Percentiles rank a stretch among this genome's conserved stretches.
Conservation (phyloP, 164 flowering plant species). For the Dillenia suffruticosa region DNA sequence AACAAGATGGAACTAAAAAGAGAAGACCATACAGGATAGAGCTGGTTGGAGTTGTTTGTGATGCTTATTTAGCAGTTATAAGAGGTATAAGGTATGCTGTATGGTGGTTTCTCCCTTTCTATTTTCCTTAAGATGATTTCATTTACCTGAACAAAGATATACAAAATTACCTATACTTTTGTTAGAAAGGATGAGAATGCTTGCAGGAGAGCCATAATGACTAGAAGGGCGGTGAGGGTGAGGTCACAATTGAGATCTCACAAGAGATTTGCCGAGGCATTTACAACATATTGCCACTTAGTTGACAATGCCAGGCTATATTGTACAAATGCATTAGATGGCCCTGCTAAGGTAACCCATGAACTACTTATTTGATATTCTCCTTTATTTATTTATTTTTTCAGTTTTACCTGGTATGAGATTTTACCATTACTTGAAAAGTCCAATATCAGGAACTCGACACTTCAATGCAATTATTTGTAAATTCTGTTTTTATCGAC, state of each 20-base stretch:
- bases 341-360: constrained; percentile 54
- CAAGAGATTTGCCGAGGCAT: constrained; percentile 75
- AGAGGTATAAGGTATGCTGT: constrained; percentile 62
- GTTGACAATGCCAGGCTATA: constrained; percentile 67
- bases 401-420: not conserved
- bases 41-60: constrained; percentile 76
- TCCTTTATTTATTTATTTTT: not conserved
- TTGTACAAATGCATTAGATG: constrained; percentile 62
- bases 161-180: not conserved
- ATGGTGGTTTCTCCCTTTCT: not conserved
- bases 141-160: no score
- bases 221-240: constrained; percentile 71
- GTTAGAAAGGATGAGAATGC: not conserved
- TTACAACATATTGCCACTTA: constrained; percentile 50
- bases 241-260: constrained; percentile 66
- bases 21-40: constrained; percentile 69
- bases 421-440: no score
- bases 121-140: not conserved
- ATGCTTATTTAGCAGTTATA: constrained; percentile 67
- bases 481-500: no score
- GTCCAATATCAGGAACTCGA: no score
- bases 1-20: constrained; percentile 23
- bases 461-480: no score
- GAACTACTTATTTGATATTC: not conserved
- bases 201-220: constrained; percentile 62